Base-by-base conservation (phyloP, 2,329 filamentous ascomycete genomes). In the Neonectria sp. region DNA sequence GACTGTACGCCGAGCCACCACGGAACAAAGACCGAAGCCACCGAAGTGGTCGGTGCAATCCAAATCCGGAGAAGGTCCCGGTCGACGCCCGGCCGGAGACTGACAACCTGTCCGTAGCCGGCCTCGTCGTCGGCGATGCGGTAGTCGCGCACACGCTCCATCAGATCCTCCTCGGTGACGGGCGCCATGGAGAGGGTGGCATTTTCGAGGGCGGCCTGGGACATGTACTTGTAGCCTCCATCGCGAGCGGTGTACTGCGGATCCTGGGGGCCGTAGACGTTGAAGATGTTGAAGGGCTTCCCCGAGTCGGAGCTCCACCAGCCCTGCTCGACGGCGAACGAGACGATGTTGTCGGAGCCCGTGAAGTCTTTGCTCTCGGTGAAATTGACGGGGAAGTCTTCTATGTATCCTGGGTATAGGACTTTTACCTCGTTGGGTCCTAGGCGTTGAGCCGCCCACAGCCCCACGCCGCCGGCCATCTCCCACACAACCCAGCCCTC, bases 151-250 rank as follows among this genome's bases (percentile, higher is more conserved):
- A 74, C 72, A 1, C 72, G 71, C 29, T 73, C 31, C 69, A 74
- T 75, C 46, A 74, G 66, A 13, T 74, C 73, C 3, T 65, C 62
- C 24, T 74, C 72, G 0, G 72, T 74, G 12, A 74, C 12, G 0
- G 72, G 72, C 0, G 65, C 69, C 72, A 74, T 75, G 7, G 57
- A 64, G 2, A 73, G 60, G 0, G 73, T 73, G 0, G 73, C 71
- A 1, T 75, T 71, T 9, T 74, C 73, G 0, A 74, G 27, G 5
- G 71, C 72, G 0, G 72, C 72, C 21, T 74, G 72, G 0, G 72
- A 74, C 72, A 74, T 75, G 46, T 73, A 74, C 7, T 74, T 74
- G 55, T 75, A 74, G 2, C 72, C 72, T 25, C 72, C 72, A 3
- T 73, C 71, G 1, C 72, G 72, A 0, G 72, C 72, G 21, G 71